Conservation (phyloP, 2,329 filamentous ascomycete species). For the Eutypa lata region DNA sequence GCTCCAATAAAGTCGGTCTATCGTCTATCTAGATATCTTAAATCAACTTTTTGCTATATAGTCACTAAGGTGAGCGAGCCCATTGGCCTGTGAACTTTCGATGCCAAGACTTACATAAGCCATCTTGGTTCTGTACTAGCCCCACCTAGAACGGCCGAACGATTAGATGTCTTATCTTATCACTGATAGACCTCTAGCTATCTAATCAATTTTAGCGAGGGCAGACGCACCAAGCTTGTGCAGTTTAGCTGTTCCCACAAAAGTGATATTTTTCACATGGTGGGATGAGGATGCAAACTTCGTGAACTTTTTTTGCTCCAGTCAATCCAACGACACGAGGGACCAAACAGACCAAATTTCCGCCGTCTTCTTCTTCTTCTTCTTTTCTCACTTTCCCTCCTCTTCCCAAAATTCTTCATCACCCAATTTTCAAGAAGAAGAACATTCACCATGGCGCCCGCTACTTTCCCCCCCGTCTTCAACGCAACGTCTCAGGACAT, state of each 20-base stretch:
- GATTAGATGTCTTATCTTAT: background rate
- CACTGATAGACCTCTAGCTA: background rate
- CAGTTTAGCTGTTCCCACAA: background rate
- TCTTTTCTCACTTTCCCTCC: conserved; percentile 21
- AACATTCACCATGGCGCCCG: conserved; percentile 82
- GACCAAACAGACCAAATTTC: conserved; percentile 23
- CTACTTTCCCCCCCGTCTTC: conserved; percentile 91
- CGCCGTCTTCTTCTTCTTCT: conserved; percentile 24
- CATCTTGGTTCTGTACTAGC: too few species aligned
- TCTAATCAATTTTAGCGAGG: conserved; percentile 1
- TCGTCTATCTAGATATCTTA: background rate
- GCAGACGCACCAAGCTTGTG: background rate
- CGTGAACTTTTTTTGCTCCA: background rate
- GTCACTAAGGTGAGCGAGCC: too few species aligned
- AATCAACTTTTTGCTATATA: background rate
- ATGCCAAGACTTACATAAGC: background rate
- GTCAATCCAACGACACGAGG: background rate
- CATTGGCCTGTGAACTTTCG: background rate
- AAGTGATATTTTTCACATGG: background rate
- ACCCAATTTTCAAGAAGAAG: too few species aligned
- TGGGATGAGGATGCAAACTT: background rate
- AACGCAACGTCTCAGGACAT: conserved; percentile 98
- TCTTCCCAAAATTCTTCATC: too few species aligned
- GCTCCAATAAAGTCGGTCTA: background rate
- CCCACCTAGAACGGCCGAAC: background rate